Evolutionary conservation across 148 eudicot genomes (phyloP).

Genomic region (Persicaria tinctoria): DNA sequence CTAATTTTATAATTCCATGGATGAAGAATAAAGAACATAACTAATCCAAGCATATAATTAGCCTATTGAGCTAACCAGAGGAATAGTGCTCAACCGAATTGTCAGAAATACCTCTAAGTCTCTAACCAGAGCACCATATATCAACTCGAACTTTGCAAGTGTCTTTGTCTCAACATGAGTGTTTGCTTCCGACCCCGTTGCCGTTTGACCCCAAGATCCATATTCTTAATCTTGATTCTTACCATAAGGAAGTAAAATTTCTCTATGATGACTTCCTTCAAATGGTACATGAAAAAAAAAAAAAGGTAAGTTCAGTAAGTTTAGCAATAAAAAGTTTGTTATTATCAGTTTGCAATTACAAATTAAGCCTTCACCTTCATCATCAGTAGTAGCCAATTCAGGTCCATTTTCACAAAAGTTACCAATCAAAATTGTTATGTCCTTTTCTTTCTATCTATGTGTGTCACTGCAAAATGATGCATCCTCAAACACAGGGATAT

Average conservation of each 20-base stretch:
- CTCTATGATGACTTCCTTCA: conserved; percentile 91
- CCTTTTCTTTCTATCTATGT: neutral
- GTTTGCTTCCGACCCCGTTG: conserved; percentile 93
- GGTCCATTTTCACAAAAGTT: too few relatives aligned
- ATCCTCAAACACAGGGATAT: neutral
- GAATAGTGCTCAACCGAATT: neutral
- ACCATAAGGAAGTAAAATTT: conserved; percentile 96
- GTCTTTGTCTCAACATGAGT: conserved; percentile 99
- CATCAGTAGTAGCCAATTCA: too few relatives aligned
- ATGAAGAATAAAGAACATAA: neutral
- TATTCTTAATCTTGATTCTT: conserved; percentile 91
- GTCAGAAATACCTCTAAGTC: conserved; percentile 55
- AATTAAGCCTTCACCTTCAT: neutral
- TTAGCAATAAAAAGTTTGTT: neutral
- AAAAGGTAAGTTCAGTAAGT: neutral
- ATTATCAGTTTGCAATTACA: neutral
- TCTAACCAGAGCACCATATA: conserved; percentile 93
- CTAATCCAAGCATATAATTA: neutral
- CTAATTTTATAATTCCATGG: neutral
- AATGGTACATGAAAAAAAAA: conserved; percentile 62
- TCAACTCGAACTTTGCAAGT: conserved; percentile 93
- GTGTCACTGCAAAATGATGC: neutral
- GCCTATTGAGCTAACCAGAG: too few relatives aligned
- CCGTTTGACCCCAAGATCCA: conserved; percentile 97
- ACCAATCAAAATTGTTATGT: neutral